Base-by-base conservation (phyloP, 192 early-diverging fungal genomes). In the Backusella tuberculispora region DNA sequence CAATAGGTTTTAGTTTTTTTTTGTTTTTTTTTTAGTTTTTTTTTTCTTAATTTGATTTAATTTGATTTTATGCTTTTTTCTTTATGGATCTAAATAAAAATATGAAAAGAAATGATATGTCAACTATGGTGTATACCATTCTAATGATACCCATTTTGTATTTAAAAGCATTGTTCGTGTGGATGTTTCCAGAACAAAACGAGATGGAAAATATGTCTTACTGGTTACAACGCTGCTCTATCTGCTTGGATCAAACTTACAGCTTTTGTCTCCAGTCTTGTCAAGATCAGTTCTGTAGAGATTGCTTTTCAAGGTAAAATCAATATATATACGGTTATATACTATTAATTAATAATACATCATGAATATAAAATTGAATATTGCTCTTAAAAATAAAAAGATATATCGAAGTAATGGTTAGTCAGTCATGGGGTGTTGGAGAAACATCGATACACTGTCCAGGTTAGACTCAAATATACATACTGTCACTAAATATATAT, bases 361-460 rank as follows among this genome's bases (percentile, higher is more conserved):
- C 29, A 0, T 34, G 29, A 34, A 34, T 34, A 34, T 34, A 1
- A 34, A 34, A 34, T 34, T 34, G 29, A 34, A 34, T 34, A 34
- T 2, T 34, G 29, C 2, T 34, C 29, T 34, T 34, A 34, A 34
- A 34, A 34, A 34, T 15, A n/a, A 50, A 14, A 46, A 78, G 77
- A 8, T 88, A 88, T 74, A 82, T 87, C 29, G 84, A 34, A 34
- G 87, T 86, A 69, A 83, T 84, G n/a, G 87, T 88, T 41, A 78
- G 80, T 42, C 80, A 80, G 72, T 89, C 88, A 5, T 89, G 88
- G 88, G 88, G 88, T 29, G 73, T 89, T 13, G 74, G 83, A 64
- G 76, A 86, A 13, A 86, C 88, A 19, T 75, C 84, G 47, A 87
- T 89, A 46, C 83, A 86, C 65, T 89, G 88, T 70, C 88, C 88